Percentiles rank a stretch among this genome's conserved stretches.
Conservation (phyloP, 2,329 filamentous ascomycete species). For the Monosporascus sp. region DNA sequence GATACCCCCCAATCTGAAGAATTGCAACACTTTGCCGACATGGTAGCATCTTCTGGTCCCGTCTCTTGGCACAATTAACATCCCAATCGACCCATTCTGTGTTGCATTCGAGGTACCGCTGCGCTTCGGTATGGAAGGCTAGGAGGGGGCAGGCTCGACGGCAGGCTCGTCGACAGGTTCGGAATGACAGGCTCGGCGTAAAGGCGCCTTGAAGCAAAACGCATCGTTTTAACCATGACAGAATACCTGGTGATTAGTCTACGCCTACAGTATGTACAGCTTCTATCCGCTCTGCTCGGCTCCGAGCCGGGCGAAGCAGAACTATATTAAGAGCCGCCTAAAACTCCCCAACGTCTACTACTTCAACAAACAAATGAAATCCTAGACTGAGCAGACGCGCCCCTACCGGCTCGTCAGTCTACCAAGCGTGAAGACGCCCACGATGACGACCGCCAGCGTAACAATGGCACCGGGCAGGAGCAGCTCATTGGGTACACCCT, state of each 20-base stretch:
- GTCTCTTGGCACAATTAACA: too few species aligned
- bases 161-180: too few species aligned
- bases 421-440: constrained; percentile 86
- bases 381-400: background rate
- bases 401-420: constrained; percentile 54
- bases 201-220: too few species aligned
- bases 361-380: background rate
- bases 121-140: too few species aligned
- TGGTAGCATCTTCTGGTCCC: too few species aligned
- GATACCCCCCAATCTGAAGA: too few species aligned
- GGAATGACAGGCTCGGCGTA: too few species aligned
- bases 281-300: background rate
- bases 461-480: constrained; percentile 91
- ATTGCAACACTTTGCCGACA: too few species aligned
- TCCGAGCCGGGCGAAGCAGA: background rate
- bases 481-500: constrained; percentile 89
- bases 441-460: constrained; percentile 88
- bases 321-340: background rate
- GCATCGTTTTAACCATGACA: too few species aligned
- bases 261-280: background rate
- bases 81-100: too few species aligned
- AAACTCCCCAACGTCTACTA: background rate
- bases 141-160: too few species aligned
- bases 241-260: background rate
- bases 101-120: too few species aligned